A percentile compares a stretch with the other conserved stretches of the same genome.
Conservation (phyloP, 2,329 filamentous ascomycete genomes). For the Dactylonectria macrodidyma region DNA sequence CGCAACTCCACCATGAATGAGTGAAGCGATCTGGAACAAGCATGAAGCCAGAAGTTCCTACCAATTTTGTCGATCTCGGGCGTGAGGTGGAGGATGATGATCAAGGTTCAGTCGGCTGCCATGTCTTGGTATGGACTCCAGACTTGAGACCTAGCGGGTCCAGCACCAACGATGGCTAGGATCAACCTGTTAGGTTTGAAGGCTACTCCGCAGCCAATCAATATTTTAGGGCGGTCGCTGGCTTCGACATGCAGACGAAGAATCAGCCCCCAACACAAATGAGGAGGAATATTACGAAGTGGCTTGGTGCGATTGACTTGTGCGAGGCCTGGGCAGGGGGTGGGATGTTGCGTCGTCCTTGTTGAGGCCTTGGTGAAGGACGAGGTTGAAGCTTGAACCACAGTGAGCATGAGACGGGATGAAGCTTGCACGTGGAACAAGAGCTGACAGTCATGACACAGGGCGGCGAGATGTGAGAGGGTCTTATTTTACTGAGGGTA, state of each 20-base stretch:
- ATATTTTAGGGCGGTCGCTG: not conserved
- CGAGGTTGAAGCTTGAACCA: not conserved
- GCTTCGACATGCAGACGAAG: not conserved
- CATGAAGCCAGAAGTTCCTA: not conserved
- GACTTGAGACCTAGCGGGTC: not conserved
- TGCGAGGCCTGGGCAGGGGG: not conserved
- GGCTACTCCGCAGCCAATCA: not conserved
- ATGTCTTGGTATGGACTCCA: not conserved
- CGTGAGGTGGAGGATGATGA: not conserved
- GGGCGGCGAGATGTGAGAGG: constrained; percentile 1
- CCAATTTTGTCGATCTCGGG: not conserved
- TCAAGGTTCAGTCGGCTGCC: not conserved
- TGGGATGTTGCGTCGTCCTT: not conserved
- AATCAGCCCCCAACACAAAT: not conserved
- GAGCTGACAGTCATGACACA: constrained; percentile 10
- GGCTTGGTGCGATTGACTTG: not conserved
- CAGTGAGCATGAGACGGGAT: constrained; percentile 1
- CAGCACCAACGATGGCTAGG: not conserved
- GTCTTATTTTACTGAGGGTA: not conserved
- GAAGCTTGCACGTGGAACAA: constrained; percentile 1
- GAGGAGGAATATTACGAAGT: not conserved
- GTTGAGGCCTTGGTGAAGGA: not conserved
- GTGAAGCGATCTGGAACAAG: not conserved
- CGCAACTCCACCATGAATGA: not conserved
- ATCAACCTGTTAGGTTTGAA: not conserved